Base-by-base conservation (phyloP, 345 rosid genomes). In the Gossypium sturtianum region DNA sequence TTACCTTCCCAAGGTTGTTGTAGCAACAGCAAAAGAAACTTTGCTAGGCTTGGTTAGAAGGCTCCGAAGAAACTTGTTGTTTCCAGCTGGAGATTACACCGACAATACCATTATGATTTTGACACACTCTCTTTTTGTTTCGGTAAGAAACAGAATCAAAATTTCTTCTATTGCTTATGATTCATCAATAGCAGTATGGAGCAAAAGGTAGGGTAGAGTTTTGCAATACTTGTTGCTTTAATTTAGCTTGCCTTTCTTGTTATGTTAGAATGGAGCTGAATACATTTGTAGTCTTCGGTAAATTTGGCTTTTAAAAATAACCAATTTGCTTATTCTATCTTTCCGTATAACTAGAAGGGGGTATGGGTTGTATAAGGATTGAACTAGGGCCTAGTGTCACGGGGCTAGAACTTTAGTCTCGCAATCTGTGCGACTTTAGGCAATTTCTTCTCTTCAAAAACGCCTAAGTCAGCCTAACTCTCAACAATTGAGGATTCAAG, bases 21-120 rank as follows among this genome's bases (percentile, higher is more conserved):
- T 89, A 71, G 92, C 83, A 16, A 97, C 95, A 48, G 95, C 97
- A 57, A 88, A 84, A 82, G 74, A 34, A 81, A 76, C 63, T 93
- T 71, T 38, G 71, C 62, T 89, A 82, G 77, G 72, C 77, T 61
- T 71, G 64, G 34, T 43, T 58, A 16, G 41, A 5, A 20, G 16
- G 25, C 52, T 25, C 15, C 1, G 75, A 48, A n/a, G 34, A 62
- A 62, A 9, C 16, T 62, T 61, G 27, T 15, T 17, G 45, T 72
- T 77, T 71, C 17, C 70, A 76, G 23, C 74, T 29, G 62, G 74
- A 77, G 74, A 73, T 78, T 73, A 54, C 68, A 0, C 8, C 11
- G 70, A 69, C 41, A 54, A 75, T 62, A 70, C 77, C 69, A 71
- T 71, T 27, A 51, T 19, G n/a, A 54, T 60, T 66, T 58, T 7